Conservation (phyloP, 2,329 filamentous ascomycete genomes). For the Cytospora leucostoma region DNA sequence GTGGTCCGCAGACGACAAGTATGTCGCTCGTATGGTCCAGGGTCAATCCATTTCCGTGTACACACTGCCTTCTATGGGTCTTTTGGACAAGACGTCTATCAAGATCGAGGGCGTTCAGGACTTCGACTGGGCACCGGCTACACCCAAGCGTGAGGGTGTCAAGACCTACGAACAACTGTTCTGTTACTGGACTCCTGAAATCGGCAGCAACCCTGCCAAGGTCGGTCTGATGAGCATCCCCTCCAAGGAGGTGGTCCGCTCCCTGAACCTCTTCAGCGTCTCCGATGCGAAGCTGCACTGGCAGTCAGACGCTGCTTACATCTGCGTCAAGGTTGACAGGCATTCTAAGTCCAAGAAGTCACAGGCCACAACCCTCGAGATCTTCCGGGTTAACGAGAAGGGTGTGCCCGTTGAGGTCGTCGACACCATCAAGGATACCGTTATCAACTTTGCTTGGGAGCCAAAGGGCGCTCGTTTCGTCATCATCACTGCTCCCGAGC, state of each 20-base stretch:
- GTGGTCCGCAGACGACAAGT: conserved; percentile 97
- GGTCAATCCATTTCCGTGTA: conserved; percentile 95
- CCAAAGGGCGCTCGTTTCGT: conserved; percentile 97
- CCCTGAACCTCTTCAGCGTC: conserved; percentile 96
- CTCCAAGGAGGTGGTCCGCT: conserved; percentile 90
- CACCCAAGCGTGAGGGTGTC: conserved; percentile 76
- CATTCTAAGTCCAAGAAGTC: conserved; percentile 99
- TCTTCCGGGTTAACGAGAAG: conserved; percentile 97
- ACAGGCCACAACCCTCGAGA: conserved; percentile 93
- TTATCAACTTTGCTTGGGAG: conserved; percentile 99
- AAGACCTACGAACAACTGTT: conserved; percentile 95
- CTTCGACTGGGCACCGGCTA: conserved; percentile 95
- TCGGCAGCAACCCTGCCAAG: conserved; percentile 96
- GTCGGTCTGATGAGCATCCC: conserved; percentile 96
- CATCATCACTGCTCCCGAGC: conserved; percentile 91
- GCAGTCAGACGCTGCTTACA: conserved; percentile 91
- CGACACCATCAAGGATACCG: conserved; percentile 95
- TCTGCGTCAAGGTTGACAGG: conserved; percentile 97
- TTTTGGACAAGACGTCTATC: conserved; percentile 86
- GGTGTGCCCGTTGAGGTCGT: conserved; percentile 97
- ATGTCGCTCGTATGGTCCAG: conserved; percentile 88
- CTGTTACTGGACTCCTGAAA: conserved; percentile 98
- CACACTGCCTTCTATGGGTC: conserved; percentile 83
- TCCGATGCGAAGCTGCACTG: conserved; percentile 97
- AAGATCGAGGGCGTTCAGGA: conserved; percentile 97